These are phyloP conservation scores for Sonneratia caseolaris DNA, from an alignment of 345 rosid genomes.

Conservation along the genomic window DNA sequence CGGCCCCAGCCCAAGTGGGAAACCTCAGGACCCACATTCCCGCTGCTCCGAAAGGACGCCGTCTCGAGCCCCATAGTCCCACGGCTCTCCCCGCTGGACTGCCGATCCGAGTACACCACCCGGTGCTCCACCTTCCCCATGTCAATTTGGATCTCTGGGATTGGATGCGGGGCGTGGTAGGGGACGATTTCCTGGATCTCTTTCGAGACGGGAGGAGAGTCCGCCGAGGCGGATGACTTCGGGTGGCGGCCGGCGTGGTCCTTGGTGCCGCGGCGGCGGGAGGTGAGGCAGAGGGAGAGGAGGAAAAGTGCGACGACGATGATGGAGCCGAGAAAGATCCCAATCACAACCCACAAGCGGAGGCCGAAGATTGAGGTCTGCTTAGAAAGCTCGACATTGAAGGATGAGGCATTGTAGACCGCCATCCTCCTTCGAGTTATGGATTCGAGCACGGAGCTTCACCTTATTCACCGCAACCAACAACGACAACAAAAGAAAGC, in stretches of 20 bases:
- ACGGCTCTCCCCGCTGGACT: conserved; percentile 74
- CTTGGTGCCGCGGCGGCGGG: conserved; percentile 46
- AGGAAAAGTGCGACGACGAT: conserved; percentile 79
- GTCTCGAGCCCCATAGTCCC: conserved; percentile 33
- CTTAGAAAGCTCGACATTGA: conserved; percentile 72
- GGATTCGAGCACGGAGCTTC: not conserved
- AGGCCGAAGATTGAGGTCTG: conserved; percentile 87
- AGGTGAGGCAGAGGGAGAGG: conserved; percentile 75
- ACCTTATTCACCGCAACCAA: not conserved
- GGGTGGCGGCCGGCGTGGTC: conserved; percentile 11
- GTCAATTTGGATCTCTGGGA: conserved; percentile 76
- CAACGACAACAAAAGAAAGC: not conserved
- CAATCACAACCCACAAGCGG: conserved; percentile 82
- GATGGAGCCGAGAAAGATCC: conserved; percentile 73
- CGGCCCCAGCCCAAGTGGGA: conserved; percentile 98
- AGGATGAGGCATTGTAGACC: conserved; percentile 49
- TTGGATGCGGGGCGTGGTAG: conserved; percentile 28
- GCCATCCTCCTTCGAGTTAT: conserved; percentile 24
- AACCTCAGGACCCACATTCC: conserved; percentile 75
- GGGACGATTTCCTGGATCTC: conserved; percentile 78
- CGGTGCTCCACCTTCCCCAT: conserved; percentile 86
- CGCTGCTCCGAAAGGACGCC: conserved; percentile 25
- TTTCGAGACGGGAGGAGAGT: conserved; percentile 63
- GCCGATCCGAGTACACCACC: conserved; percentile 62
- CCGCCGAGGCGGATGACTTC: not conserved